A percentile compares a stretch with the other conserved stretches of the same genome.
phyloP scores from a whole-genome alignment of 2,329 filamentous ascomycete genomes.

The Elsinoe necatrix region DNA sequence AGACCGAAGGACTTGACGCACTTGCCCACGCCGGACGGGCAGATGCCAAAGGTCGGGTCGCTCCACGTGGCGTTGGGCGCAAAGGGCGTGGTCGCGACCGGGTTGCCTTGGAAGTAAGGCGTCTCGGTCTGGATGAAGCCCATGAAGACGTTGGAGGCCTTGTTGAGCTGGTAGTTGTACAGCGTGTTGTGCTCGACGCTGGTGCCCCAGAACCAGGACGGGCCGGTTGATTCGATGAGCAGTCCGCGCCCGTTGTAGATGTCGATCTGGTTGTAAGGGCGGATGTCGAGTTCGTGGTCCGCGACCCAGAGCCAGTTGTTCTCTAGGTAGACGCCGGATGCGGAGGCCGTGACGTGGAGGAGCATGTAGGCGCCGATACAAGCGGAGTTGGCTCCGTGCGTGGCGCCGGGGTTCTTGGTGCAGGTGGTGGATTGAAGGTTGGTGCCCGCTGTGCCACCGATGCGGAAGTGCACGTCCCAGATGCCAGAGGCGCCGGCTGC shows the following conservation, averaged over 20 bases:
- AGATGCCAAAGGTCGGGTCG: conserved; percentile 37
- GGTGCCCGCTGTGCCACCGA: conserved; percentile 80
- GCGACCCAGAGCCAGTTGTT: conserved; percentile 90
- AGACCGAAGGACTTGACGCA: conserved; percentile 37
- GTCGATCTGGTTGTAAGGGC: conserved; percentile 78
- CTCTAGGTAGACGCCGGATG: conserved; percentile 65
- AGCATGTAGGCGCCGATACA: conserved; percentile 67
- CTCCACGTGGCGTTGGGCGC: conserved; percentile 34
- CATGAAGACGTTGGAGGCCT: conserved; percentile 53
- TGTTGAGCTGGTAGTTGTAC: conserved; percentile 62
- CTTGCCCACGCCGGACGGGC: conserved; percentile 21
- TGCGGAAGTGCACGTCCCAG: conserved; percentile 94
- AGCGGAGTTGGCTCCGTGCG: conserved; percentile 52
- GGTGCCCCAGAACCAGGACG: conserved; percentile 66
- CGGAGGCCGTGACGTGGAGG: conserved; percentile 47
- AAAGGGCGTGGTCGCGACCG: conserved; percentile 52
- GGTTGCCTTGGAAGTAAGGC: conserved; percentile 62
- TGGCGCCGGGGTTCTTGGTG: conserved; percentile 61
- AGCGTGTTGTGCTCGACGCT: conserved; percentile 57
- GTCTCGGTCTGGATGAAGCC: conserved; percentile 62
- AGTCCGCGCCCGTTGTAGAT: conserved; percentile 84
- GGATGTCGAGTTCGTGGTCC: conserved; percentile 91
- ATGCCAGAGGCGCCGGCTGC: conserved; percentile 64
- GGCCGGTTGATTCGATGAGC: conserved; percentile 64
- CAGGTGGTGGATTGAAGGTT: conserved; percentile 74